Conservation (phyloP, 306 rosid genomes). For the Bauhinia variegata region DNA sequence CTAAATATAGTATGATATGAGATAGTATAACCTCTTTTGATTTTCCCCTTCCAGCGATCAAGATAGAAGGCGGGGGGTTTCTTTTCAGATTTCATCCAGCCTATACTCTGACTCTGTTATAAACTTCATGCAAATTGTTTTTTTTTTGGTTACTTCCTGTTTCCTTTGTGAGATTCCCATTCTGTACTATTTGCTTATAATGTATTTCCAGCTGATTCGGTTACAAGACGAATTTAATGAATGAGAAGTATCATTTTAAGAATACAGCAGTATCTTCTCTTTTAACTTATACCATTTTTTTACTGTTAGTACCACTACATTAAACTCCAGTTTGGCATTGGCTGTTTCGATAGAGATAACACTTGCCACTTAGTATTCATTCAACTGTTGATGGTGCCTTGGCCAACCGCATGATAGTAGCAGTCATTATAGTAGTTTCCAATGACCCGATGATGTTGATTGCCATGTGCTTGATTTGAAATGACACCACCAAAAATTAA, state of each 20-base stretch:
- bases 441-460: no score
- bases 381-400: no score
- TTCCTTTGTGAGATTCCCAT: slow-evolving; percentile 2
- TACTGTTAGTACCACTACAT: no score
- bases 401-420: no score
- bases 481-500: no score
- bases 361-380: no score
- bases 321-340: no score
- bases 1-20: slow-evolving; percentile 17
- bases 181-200: slow-evolving; percentile 9
- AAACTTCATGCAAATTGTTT: background rate
- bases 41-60: slow-evolving; percentile 11
- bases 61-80: slow-evolving; percentile 16
- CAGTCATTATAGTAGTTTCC: no score
- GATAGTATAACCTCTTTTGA: slow-evolving; percentile 1
- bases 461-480: no score
- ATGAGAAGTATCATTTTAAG: background rate
- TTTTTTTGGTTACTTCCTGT: background rate
- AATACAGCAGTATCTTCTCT: background rate
- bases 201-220: slow-evolving; percentile 26
- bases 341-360: no score
- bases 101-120: background rate
- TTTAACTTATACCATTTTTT: background rate
- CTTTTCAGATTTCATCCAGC: slow-evolving; percentile 17
- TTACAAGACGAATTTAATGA: slow-evolving; percentile 23